Base-by-base conservation (phyloP, 352 stramenopile genomes). In the Aphanomyces invadans region DNA sequence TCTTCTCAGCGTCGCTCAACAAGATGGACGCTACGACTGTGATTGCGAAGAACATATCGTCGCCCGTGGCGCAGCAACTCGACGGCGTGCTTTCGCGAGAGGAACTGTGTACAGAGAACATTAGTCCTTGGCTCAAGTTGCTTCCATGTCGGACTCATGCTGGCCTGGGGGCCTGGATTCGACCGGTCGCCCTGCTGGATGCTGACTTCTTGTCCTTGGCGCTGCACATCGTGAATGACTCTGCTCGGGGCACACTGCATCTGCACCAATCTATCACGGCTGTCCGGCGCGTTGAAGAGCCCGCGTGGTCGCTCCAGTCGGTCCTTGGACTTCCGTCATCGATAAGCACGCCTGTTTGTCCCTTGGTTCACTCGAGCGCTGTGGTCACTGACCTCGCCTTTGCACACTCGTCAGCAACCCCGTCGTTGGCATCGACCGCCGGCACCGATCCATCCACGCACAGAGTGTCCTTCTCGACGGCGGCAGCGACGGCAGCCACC, bases 91-190 rank as follows among this genome's bases (percentile, higher is more conserved):
- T 95, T 21, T 73, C 83, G 4, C 78, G 85, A 4, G 87, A 95
- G 66, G 83, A 92, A 71, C 74, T 92, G 21, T 95, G 87, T 62
- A 94, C 87, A 0, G 87, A 95, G 70, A 95, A 95, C 63, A 74
- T 95, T 36, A 89, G 84, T 49, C 85, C 87, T 25, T 94, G 83
- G 85, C 78, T 95, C 60, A 95, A 95, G 72, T 82, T 95, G 73
- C 74, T 95, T 26, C 87, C 87, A 15, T 95, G 85, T 53, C 80
- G 86, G 17, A 68, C 75, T 4, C 70, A 87, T 29, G 65, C 76
- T 1, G 83, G 87, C 1, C 73, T 95, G 1, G 84, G 83, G 3
- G 62, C 67, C 48, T 78, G 94, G 3, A 77, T 95, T 46, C 79
- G 89, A 45, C 87, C 87, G 0, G 88, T 91, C 46, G 74, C 80